phyloP scores from a whole-genome alignment of 2,329 filamentous ascomycete species.

The Venturia oleaginea region DNA sequence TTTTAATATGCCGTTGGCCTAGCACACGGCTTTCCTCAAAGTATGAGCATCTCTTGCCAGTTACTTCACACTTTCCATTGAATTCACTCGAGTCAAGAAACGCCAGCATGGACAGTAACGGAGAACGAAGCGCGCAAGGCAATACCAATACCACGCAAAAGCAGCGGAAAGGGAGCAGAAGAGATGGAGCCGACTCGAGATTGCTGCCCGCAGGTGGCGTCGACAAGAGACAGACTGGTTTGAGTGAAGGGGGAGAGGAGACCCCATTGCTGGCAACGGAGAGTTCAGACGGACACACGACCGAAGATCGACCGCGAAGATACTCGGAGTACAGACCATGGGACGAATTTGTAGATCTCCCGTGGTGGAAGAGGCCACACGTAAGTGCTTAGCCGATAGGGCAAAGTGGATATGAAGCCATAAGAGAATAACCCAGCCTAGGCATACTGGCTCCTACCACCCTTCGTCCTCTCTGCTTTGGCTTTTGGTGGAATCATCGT shows the following conservation, averaged over 20 bases:
- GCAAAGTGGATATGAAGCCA: neutral
- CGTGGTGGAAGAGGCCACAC: constrained; percentile 16
- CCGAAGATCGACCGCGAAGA: neutral
- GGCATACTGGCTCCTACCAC: constrained; percentile 76
- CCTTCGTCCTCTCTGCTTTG: constrained; percentile 72
- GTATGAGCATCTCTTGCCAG: neutral
- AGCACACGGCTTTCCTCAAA: neutral
- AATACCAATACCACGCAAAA: neutral
- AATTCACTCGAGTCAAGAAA: neutral
- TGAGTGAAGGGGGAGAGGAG: constrained; percentile 2
- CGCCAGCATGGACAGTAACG: constrained; percentile 6
- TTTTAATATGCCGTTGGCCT: neutral
- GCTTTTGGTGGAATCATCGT: constrained; percentile 81
- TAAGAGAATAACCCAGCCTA: constrained; percentile 14
- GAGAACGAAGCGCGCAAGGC: neutral
- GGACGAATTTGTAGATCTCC: constrained; percentile 13
- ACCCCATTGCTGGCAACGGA: constrained; percentile 11
- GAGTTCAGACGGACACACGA: neutral
- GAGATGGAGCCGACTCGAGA: neutral
- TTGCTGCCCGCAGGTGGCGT: neutral
- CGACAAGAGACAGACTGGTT: neutral
- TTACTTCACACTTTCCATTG: neutral
- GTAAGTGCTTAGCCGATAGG: constrained; percentile 9
- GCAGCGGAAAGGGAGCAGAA: neutral
- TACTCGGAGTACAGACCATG: neutral